Percentiles rank a stretch among this genome's conserved stretches.
These are phyloP conservation scores for Epichloe scottii DNA, from an alignment of 2,329 filamentous ascomycete genomes.

Conservation along the genomic window DNA sequence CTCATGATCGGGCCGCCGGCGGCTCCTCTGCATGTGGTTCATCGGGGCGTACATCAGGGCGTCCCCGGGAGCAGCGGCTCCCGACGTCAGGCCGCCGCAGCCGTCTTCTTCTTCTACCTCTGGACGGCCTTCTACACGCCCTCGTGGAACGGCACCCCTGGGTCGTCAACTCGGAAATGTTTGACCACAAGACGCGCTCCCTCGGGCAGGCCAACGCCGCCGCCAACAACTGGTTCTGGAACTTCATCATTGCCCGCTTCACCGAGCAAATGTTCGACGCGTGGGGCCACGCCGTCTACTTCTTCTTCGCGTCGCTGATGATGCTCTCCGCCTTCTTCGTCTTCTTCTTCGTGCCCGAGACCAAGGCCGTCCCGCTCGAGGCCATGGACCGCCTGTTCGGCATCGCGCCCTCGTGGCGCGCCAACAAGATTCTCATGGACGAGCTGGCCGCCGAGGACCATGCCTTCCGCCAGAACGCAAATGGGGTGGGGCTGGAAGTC, in stretches of 20 bases:
- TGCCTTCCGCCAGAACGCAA: conserved; percentile 19
- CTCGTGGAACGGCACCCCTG: conserved; percentile 61
- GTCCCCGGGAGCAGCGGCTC: too few species aligned
- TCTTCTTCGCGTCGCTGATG: conserved; percentile 56
- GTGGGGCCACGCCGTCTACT: conserved; percentile 52
- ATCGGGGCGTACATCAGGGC: conserved; percentile 34
- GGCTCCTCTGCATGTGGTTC: conserved; percentile 59
- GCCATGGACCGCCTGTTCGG: conserved; percentile 51
- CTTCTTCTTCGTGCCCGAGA: conserved; percentile 53
- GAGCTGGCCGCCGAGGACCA: conserved; percentile 25
- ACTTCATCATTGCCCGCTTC: conserved; percentile 57
- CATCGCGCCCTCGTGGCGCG: conserved; percentile 30
- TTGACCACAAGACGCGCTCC: conserved; percentile 48
- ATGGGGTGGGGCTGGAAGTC: conserved; percentile 14
- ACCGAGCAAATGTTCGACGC: conserved; percentile 51
- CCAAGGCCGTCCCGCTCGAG: conserved; percentile 52
- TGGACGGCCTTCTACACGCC: conserved; percentile 52
- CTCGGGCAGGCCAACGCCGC: conserved; percentile 62
- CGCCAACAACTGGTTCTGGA: conserved; percentile 61
- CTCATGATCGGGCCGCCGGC: conserved; percentile 45
- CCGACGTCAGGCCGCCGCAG: conserved; percentile 52
- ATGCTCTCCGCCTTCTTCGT: conserved; percentile 44
- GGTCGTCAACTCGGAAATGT: conserved; percentile 68
- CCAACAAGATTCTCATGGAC: conserved; percentile 31
- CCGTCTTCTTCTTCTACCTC: conserved; percentile 53